Evolutionary conservation across 805 yeast genomes (phyloP).

Genomic region (Pichia exigua): DNA sequence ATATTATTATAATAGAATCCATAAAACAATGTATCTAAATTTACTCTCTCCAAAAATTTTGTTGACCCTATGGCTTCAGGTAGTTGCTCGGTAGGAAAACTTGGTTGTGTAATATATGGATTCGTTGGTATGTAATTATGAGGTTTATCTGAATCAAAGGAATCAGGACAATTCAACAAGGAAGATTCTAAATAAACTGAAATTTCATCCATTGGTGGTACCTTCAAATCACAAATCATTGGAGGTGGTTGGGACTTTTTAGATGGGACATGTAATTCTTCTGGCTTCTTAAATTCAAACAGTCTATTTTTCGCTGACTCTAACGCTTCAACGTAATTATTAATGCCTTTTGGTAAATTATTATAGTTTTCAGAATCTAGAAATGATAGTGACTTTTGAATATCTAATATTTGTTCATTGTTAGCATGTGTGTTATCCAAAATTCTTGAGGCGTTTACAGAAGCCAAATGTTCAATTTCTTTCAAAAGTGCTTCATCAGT

Average conservation of each 20-base stretch:
- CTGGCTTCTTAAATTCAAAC: slow-evolving; percentile 10
- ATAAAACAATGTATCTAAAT: slow-evolving; percentile 82
- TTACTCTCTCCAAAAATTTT: slow-evolving; percentile 59
- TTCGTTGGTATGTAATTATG: slow-evolving; percentile 61
- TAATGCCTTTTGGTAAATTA: slow-evolving; percentile 23
- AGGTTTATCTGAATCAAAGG: slow-evolving; percentile 83
- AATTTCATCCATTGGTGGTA: slow-evolving; percentile 47
- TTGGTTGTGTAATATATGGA: slow-evolving; percentile 84
- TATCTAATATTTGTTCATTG: neutral
- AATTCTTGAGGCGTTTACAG: slow-evolving; percentile 3
- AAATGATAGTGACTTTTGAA: slow-evolving; percentile 15
- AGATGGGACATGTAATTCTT: slow-evolving; percentile 8
- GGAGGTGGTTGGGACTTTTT: slow-evolving; percentile 10
- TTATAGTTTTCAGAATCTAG: slow-evolving; percentile 17
- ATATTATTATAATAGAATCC: slow-evolving; percentile 71
- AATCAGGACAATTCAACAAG: slow-evolving; percentile 84
- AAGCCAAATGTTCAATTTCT: slow-evolving; percentile 3
- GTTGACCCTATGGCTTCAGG: slow-evolving; percentile 57
- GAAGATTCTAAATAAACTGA: slow-evolving; percentile 65
- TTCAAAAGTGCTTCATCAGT: neutral
- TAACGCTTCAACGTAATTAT: slow-evolving; percentile 20
- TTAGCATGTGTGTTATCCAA: neutral
- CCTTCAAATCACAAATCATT: slow-evolving; percentile 34
- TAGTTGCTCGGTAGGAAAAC: slow-evolving; percentile 82
- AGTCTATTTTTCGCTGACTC: slow-evolving; percentile 29